Evolutionary conservation across 2,329 filamentous ascomycete genomes (phyloP).

Genomic region (Mollisia scopiformis): DNA sequence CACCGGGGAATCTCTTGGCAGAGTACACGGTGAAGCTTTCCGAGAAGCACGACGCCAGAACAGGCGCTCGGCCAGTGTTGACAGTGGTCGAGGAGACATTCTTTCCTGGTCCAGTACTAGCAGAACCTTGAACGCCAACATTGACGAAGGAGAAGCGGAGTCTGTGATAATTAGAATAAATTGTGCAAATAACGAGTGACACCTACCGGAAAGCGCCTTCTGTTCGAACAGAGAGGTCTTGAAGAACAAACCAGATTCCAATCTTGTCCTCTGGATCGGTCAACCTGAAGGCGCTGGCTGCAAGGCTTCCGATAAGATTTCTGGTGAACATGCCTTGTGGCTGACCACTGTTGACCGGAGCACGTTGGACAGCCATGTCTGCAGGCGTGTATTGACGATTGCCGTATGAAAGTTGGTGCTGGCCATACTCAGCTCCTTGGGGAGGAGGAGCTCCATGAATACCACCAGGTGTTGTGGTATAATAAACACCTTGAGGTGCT

Average conservation of each 20-base stretch:
- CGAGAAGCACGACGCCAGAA: slow-evolving; percentile 84
- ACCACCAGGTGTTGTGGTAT: slow-evolving; percentile 11
- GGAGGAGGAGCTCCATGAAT: slow-evolving; percentile 8
- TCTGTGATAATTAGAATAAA: slow-evolving; percentile 39
- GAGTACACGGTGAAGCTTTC: slow-evolving; percentile 92
- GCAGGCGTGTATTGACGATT: slow-evolving; percentile 20
- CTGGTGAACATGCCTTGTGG: slow-evolving; percentile 88
- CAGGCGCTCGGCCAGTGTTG: slow-evolving; percentile 76
- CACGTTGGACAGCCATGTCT: slow-evolving; percentile 25
- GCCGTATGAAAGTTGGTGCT: slow-evolving; percentile 10
- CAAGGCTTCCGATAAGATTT: slow-evolving; percentile 90
- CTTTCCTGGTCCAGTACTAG: slow-evolving; percentile 34
- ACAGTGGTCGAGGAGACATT: slow-evolving; percentile 47
- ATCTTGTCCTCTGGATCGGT: slow-evolving; percentile 78
- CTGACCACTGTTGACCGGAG: slow-evolving; percentile 36
- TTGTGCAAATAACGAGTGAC: neutral
- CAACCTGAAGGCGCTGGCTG: slow-evolving; percentile 85
- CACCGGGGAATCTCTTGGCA: slow-evolving; percentile 97
- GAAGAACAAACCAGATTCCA: slow-evolving; percentile 95
- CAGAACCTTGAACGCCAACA: slow-evolving; percentile 58
- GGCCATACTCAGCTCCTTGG: slow-evolving; percentile 2
- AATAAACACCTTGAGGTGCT: slow-evolving; percentile 32
- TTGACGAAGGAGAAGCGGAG: slow-evolving; percentile 80
- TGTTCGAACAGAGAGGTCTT: slow-evolving; percentile 91
- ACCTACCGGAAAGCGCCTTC: slow-evolving; percentile 86